A percentile compares a stretch with the other conserved stretches of the same genome.
Evolutionary conservation across 179 eudicot genomes (phyloP).

Genomic region (Sideroxylon spinosum): DNA sequence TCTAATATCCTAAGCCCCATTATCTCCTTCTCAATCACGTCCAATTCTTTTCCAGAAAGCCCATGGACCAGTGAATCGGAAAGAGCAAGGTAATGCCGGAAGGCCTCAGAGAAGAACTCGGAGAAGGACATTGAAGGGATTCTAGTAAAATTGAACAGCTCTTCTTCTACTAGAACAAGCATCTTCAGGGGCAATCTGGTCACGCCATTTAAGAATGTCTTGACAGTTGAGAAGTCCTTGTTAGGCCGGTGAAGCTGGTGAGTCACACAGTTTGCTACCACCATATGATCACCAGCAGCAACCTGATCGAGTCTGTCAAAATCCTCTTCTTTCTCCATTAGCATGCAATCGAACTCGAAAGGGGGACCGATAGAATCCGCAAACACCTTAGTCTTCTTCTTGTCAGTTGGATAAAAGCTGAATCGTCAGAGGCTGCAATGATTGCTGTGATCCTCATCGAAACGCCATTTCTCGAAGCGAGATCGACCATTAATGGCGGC

Average conservation of each 20-base stretch:
- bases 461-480: neutral
- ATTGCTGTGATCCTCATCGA: neutral
- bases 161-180: conserved; percentile 5
- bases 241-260: neutral
- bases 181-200: neutral
- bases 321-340: neutral
- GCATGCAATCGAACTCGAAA: neutral
- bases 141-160: neutral
- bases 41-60: neutral
- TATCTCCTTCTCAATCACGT: neutral
- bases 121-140: conserved; percentile 1
- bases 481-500: conserved; percentile 11
- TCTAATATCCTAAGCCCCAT: neutral
- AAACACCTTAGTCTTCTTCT: neutral
- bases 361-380: neutral
- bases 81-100: neutral
- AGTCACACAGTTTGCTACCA: conserved; percentile 7
- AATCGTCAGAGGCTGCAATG: neutral
- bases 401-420: neutral
- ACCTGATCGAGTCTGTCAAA: neutral
- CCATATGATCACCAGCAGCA: too few relatives aligned
- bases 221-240: neutral
- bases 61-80: neutral
- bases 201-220: neutral
- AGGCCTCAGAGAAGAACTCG: neutral